phyloP scores from a whole-genome alignment of 1,284 basidiomycete genomes.

The Paramarasmius palmivorus region DNA sequence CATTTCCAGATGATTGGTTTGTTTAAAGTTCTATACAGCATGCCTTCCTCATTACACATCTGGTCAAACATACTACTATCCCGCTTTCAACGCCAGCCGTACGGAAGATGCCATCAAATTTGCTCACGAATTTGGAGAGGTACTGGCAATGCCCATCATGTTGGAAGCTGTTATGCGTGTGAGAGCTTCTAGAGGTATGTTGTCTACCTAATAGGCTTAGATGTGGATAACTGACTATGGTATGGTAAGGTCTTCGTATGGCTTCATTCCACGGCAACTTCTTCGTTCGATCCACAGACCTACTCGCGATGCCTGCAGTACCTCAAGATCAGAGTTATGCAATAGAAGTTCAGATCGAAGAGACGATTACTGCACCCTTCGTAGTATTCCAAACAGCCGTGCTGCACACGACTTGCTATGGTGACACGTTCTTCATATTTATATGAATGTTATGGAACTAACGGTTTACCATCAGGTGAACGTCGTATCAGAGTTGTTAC shows the following conservation, averaged over 20 bases:
- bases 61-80: conserved; percentile 98
- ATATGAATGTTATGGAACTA: not conserved
- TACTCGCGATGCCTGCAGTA: conserved; percentile 95
- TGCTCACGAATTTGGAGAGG: conserved; percentile 94
- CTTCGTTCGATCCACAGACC: conserved; percentile 97
- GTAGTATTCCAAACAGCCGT: conserved; percentile 97
- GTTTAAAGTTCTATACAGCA: conserved; percentile 43
- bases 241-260: conserved; percentile 80
- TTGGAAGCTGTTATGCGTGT: conserved; percentile 98
- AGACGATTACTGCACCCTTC: conserved; percentile 89
- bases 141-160: conserved; percentile 93
- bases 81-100: conserved; percentile 93
- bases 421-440: conserved; percentile 37
- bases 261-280: conserved; percentile 99
- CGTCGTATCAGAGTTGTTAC: conserved; percentile 96
- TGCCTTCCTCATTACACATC: conserved; percentile 97
- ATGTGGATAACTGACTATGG: conserved; percentile 11
- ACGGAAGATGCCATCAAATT: conserved; percentile 98
- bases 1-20: not conserved
- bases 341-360: conserved; percentile 97
- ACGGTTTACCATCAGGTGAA: conserved; percentile 56
- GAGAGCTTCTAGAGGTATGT: conserved; percentile 84
- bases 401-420: conserved; percentile 94
- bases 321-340: conserved; percentile 97
- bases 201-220: not conserved